Base-by-base conservation (phyloP, 805 yeast genomes). In the Candida cerambycidarum region DNA sequence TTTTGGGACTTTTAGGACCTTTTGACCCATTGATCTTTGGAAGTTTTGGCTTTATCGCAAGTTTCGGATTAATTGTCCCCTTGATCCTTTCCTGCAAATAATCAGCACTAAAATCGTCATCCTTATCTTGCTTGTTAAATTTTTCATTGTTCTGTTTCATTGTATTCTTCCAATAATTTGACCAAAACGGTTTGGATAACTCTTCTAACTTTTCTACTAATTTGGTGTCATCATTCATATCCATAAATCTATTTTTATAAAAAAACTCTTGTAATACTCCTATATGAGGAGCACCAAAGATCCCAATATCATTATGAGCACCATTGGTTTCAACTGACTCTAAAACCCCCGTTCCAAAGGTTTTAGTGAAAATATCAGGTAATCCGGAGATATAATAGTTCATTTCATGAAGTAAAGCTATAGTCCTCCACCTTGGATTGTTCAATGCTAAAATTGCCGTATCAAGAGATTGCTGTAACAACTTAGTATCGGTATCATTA, bases 351-450 rank as follows among this genome's bases (percentile, higher is more conserved):
- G 73, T 70, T 0, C 79, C 75, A 54, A 70, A 77, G 21, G 62
- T 55, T 16, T 61, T 56, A 10, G 66, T 61, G 39, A 73, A 75
- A 0, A 55, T 42, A 3, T 57, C 56, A 0, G 83, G 79, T 8
- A 82, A 52, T 3, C 73, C 73, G 1, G 58, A 23, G 2, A 82
- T 65, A 52, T 64, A 81, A 45, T 75, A 80, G 23, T 72, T 72
- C 86, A 83, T 82, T 56, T 83, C 89, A 56, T 83, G 89, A 15
- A 79, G 59, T 3, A 75, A 63, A 1, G 85, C 69, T 1, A 73
- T 69, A 0, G 79, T 70, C 53, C 79, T 66, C 89, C 89, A 83
- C 28, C 76, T 59, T 2, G 71, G 59, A 54, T 80, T 78, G 2
- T 58, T 47, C 24, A 83, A 55, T 0, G 88, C 86, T 17, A 59